These are phyloP conservation scores for Psilocybe cyanescens DNA, from an alignment of 768 basidiomycete genomes.

Conservation along the genomic window DNA sequence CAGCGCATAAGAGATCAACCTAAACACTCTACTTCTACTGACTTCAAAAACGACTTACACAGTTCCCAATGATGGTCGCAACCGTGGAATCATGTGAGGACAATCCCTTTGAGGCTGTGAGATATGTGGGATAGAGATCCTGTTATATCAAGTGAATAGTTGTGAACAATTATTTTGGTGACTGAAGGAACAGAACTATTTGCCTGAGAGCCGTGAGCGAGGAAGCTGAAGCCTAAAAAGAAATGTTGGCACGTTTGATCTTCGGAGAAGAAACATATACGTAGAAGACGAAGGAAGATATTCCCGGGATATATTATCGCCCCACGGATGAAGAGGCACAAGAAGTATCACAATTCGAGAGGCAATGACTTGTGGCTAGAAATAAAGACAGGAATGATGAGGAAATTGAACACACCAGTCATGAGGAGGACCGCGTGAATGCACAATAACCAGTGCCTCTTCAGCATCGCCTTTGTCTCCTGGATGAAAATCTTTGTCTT, in stretches of 20 bases:
- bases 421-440: conserved; percentile 86
- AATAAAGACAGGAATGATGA: background rate
- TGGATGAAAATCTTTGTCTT: conserved; percentile 75
- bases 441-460: conserved; percentile 79
- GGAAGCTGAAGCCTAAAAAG: conserved; percentile 69
- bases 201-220: conserved; percentile 74
- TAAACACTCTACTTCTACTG: background rate
- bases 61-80: conserved; percentile 84
- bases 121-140: conserved; percentile 84
- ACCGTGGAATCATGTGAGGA: conserved; percentile 58
- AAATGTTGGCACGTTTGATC: background rate
- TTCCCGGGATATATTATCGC: background rate
- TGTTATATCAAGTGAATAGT: conserved; percentile 22
- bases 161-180: background rate
- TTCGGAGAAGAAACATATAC: background rate
- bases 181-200: conserved; percentile 7
- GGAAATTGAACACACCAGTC: conserved; percentile 46
- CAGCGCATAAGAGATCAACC: background rate
- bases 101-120: conserved; percentile 66
- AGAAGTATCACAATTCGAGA: too few relatives aligned
- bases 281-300: background rate
- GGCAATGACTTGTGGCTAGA: background rate
- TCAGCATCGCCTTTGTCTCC: conserved; percentile 79
- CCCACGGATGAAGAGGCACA: background rate
- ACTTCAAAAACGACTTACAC: conserved; percentile 36